Evolutionary conservation across 352 stramenopile genomes (phyloP).

Genomic region (Phytophthora pluvialis): DNA sequence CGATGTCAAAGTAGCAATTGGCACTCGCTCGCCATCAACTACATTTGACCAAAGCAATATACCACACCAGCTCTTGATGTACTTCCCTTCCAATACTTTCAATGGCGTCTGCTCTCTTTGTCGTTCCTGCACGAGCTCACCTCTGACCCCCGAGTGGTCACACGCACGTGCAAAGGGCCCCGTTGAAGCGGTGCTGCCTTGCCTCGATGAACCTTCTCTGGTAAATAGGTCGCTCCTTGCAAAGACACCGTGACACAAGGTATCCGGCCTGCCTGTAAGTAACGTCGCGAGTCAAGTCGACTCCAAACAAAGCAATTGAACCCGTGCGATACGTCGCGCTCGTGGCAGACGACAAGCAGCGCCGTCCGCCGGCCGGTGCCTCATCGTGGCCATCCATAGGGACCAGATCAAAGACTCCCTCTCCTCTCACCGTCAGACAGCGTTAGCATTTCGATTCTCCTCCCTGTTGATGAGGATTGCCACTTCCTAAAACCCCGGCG

Average conservation of each 20-base stretch:
- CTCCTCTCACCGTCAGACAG: slow-evolving; percentile 1
- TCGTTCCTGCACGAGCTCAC: too few species aligned
- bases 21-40: too few species aligned
- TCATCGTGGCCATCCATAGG: slow-evolving; percentile 8
- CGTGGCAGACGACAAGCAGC: slow-evolving; percentile 7
- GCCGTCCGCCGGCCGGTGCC: neutral
- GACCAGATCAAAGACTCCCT: slow-evolving; percentile 6
- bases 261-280: neutral
- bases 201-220: too few species aligned
- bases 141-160: too few species aligned
- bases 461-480: neutral
- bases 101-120: too few species aligned
- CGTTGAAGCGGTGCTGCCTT: too few species aligned
- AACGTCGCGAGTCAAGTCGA: neutral
- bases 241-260: neutral
- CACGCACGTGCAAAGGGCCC: too few species aligned
- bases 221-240: too few species aligned
- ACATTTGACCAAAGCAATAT: too few species aligned
- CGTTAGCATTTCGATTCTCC: neutral
- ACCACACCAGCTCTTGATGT: too few species aligned
- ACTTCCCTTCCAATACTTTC: too few species aligned
- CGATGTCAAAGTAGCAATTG: too few species aligned
- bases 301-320: slow-evolving; percentile 6
- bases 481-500: slow-evolving; percentile 16
- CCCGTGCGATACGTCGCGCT: neutral